Percentiles rank a stretch among this genome's conserved stretches.
Conservation (phyloP, 2,329 filamentous ascomycete species). For the Alternaria sp. region DNA sequence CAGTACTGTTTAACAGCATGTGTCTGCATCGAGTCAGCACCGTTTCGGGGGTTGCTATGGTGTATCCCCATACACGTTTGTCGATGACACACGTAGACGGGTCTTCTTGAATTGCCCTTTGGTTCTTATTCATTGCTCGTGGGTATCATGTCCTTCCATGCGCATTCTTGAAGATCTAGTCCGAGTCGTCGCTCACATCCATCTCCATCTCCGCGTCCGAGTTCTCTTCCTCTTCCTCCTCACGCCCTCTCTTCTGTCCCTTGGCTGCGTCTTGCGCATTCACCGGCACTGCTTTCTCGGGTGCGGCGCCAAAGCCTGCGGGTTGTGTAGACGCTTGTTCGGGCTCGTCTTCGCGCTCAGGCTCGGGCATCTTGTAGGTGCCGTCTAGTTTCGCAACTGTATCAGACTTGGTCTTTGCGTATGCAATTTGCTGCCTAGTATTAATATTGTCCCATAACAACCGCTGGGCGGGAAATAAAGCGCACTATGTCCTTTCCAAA, state of each 20-base stretch:
- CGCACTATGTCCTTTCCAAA: constrained; percentile 85
- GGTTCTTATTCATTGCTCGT: constrained; percentile 17
- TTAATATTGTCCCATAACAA: neutral
- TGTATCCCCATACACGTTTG: constrained; percentile 15
- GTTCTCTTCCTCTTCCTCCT: constrained; percentile 64
- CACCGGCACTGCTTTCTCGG: constrained; percentile 43
- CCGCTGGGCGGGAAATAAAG: constrained; percentile 23
- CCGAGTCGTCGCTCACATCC: constrained; percentile 76
- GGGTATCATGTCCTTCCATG: constrained; percentile 27
- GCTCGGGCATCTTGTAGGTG: constrained; percentile 76
- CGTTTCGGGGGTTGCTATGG: neutral
- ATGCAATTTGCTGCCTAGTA: constrained; percentile 77
- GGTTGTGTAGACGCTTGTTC: constrained; percentile 51
- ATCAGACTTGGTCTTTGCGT: constrained; percentile 88
- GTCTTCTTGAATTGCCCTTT: constrained; percentile 4
- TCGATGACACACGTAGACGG: constrained; percentile 3
- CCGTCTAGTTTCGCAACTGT: constrained; percentile 91
- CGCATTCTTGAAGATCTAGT: constrained; percentile 20
- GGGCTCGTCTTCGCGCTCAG: constrained; percentile 31
- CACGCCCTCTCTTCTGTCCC: constrained; percentile 72
- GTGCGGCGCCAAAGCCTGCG: constrained; percentile 51
- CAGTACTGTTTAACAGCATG: neutral
- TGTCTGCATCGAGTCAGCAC: constrained; percentile 16
- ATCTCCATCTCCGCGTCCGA: constrained; percentile 65
- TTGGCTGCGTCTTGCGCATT: constrained; percentile 59